A percentile compares a stretch with the other conserved stretches of the same genome.
phyloP scores from a whole-genome alignment of 2,329 filamentous ascomycete genomes.

The Cercospora sp. region DNA sequence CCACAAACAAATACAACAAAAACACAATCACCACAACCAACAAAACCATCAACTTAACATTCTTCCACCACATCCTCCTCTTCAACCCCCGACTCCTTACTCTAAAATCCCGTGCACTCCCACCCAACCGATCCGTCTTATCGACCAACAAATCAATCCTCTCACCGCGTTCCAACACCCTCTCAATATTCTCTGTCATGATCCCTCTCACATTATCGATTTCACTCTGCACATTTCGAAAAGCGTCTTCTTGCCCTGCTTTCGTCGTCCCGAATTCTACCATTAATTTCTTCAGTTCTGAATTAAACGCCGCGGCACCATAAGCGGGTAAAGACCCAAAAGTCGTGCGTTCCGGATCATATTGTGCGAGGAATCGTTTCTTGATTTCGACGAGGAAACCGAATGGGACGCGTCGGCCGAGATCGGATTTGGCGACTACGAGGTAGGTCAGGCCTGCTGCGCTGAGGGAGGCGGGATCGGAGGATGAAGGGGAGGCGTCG shows the following conservation, averaged over 20 bases:
- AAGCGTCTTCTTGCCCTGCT: slow-evolving; percentile 74
- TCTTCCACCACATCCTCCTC: slow-evolving; percentile 99
- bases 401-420: slow-evolving; percentile 87
- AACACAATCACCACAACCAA: slow-evolving; percentile 71
- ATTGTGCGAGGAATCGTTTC: slow-evolving; percentile 76
- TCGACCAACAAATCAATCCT: slow-evolving; percentile 91
- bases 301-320: slow-evolving; percentile 85
- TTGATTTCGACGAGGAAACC: slow-evolving; percentile 90
- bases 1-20: slow-evolving; percentile 69
- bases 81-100: slow-evolving; percentile 83
- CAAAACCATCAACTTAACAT: slow-evolving; percentile 88
- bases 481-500: slow-evolving; percentile 56
- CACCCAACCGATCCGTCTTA: slow-evolving; percentile 90
- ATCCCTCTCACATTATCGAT: slow-evolving; percentile 90
- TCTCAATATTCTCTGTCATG: slow-evolving; percentile 94
- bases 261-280: slow-evolving; percentile 79
- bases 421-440: slow-evolving; percentile 76
- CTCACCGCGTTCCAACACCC: slow-evolving; percentile 84
- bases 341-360: slow-evolving; percentile 66
- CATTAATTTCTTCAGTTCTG: slow-evolving; percentile 73
- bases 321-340: slow-evolving; percentile 82
- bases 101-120: slow-evolving; percentile 85
- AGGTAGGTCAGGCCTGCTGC: slow-evolving; percentile 85
- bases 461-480: slow-evolving; percentile 36
- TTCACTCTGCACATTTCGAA: slow-evolving; percentile 79